These are phyloP conservation scores for Diaporthe citriasiana DNA, from an alignment of 2,329 filamentous ascomycete genomes.

Conservation along the genomic window DNA sequence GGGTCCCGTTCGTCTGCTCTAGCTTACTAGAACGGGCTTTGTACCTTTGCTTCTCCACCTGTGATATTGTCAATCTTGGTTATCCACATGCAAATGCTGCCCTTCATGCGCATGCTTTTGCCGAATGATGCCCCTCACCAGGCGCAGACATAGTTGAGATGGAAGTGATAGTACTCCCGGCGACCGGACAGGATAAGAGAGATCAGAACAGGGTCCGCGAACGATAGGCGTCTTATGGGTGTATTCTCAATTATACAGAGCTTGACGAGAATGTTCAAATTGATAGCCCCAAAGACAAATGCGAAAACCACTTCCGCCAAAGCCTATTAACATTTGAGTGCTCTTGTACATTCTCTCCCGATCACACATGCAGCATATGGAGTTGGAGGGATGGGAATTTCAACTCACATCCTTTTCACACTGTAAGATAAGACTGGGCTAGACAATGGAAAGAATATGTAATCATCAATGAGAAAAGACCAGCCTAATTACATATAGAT, in stretches of 20 bases:
- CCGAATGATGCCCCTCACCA: no score
- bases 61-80: background rate
- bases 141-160: background rate
- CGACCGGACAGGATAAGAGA: no score
- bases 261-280: background rate
- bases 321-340: background rate
- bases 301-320: background rate
- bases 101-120: background rate
- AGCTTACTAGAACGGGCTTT: no score
- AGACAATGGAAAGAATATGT: no score
- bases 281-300: background rate
- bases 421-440: no score
- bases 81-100: background rate
- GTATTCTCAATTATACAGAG: background rate
- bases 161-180: background rate
- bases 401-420: no score
- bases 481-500: no score
- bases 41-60: background rate
- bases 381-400: no score
- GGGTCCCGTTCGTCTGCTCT: background rate
- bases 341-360: background rate
- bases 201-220: background rate
- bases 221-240: no score
- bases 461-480: no score
- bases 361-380: no score